A percentile compares a stretch with the other conserved stretches of the same genome.
These are phyloP conservation scores for Chiua sp. DNA, from an alignment of 1,284 basidiomycete genomes.

Conservation along the genomic window DNA sequence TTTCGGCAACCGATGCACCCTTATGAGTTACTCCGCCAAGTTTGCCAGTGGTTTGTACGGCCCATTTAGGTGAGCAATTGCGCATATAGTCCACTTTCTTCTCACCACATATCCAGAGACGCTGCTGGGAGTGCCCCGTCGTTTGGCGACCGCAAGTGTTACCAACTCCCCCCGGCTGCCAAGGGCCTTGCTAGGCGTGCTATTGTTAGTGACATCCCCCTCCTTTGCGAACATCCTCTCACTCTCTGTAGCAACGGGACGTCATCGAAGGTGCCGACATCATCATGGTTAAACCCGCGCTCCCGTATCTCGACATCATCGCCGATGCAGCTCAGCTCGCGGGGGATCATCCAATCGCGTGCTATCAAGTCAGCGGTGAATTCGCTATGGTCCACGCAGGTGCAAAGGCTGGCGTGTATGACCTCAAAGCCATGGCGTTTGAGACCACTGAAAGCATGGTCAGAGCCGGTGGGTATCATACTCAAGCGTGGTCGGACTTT, in stretches of 20 bases:
- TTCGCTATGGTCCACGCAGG: constrained; percentile 98
- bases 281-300: constrained; percentile 97
- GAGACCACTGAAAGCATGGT: constrained; percentile 92
- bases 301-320: constrained; percentile 97
- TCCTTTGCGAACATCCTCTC: background rate
- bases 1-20: constrained; percentile 83
- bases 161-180: constrained; percentile 91
- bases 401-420: constrained; percentile 92
- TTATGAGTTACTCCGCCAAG: constrained; percentile 99
- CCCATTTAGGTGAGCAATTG: constrained; percentile 81
- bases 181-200: constrained; percentile 94
- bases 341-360: constrained; percentile 89
- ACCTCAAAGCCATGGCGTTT: constrained; percentile 91
- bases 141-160: constrained; percentile 97
- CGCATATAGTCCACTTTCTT: background rate
- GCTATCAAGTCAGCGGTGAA: constrained; percentile 97
- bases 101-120: constrained; percentile 60
- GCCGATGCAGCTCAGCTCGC: constrained; percentile 86
- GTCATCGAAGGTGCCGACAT: constrained; percentile 96
- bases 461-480: constrained; percentile 74
- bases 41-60: constrained; percentile 98
- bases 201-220: constrained; percentile 62
- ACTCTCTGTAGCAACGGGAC: constrained; percentile 75
- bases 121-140: constrained; percentile 95
- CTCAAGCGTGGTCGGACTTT: background rate